Percentiles rank a stretch among this genome's conserved stretches.
phyloP scores from a whole-genome alignment of 192 early-diverging fungal species.

The Linnemannia exigua region DNA sequence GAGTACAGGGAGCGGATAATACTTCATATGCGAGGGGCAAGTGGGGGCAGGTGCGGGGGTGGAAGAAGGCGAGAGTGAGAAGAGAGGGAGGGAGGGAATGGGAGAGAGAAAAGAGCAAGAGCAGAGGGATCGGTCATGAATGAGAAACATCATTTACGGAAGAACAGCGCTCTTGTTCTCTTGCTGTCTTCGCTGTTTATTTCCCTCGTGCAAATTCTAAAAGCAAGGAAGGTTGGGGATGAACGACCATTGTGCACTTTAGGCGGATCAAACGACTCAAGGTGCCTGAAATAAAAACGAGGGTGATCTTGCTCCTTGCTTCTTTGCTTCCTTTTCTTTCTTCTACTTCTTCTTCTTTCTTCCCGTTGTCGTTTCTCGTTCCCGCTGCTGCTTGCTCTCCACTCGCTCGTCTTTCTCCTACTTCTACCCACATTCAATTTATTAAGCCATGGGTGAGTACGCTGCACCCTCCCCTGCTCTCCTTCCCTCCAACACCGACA shows the following conservation, averaged over 20 bases:
- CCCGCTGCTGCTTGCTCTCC: background rate
- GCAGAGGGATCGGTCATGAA: background rate
- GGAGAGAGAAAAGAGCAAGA: background rate
- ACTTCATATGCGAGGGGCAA: background rate
- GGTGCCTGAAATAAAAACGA: background rate
- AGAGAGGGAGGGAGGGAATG: too few species aligned
- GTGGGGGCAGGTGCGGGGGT: background rate
- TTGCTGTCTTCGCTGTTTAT: background rate
- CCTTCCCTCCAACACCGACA: too few species aligned
- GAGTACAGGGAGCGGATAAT: background rate
- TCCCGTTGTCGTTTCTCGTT: background rate
- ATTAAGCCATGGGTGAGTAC: too few species aligned
- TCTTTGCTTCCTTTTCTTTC: background rate
- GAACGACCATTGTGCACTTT: background rate
- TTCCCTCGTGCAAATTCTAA: background rate
- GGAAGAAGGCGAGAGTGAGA: too few species aligned
- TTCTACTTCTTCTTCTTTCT: background rate
- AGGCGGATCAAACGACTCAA: background rate
- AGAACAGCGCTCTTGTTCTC: background rate
- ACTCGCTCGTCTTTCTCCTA: background rate
- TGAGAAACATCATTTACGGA: background rate
- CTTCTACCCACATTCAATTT: too few species aligned
- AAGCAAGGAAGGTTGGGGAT: background rate
- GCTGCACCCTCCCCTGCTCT: too few species aligned
- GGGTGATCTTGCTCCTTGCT: background rate